Evolutionary conservation across 495 filamentous ascomycete species (phyloP).

Genomic region (Gamarada debralockiae): DNA sequence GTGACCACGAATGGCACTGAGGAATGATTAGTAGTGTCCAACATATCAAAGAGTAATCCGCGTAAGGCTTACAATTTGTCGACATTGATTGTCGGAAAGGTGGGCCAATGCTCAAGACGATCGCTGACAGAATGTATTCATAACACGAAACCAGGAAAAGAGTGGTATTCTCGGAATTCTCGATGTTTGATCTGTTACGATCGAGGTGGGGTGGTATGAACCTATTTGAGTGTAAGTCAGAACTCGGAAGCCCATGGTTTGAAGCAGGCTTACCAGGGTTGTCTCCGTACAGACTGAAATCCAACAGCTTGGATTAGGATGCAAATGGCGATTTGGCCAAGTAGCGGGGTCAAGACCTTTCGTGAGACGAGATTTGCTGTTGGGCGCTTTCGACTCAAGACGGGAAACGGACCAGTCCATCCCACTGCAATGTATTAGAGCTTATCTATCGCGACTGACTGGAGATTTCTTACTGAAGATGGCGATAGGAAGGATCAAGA

Average conservation of each 20-base stretch:
- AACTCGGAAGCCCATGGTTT: background rate
- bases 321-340: constrained; percentile 84
- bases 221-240: constrained; percentile 37
- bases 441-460: background rate
- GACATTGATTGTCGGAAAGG: constrained; percentile 83
- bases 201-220: constrained; percentile 76
- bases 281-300: constrained; percentile 66
- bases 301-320: constrained; percentile 72
- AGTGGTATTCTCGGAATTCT: constrained; percentile 88
- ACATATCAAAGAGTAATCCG: background rate
- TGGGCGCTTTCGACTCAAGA: constrained; percentile 77
- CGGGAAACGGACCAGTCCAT: constrained; percentile 81
- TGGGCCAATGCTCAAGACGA: constrained; percentile 83
- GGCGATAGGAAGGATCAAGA: constrained; percentile 91
- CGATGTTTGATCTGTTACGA: constrained; percentile 71
- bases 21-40: constrained; percentile 1
- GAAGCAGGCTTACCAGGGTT: constrained; percentile 62
- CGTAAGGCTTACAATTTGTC: constrained; percentile 77
- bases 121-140: constrained; percentile 86
- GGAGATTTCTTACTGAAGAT: constrained; percentile 71
- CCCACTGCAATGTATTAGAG: constrained; percentile 60
- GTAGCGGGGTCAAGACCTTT: constrained; percentile 84
- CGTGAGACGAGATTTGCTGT: constrained; percentile 91
- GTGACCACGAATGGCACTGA: constrained; percentile 79
- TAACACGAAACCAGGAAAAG: constrained; percentile 89